Base-by-base conservation (phyloP, 2,329 filamentous ascomycete genomes). In the Stagonosporopsis rhizophila region DNA sequence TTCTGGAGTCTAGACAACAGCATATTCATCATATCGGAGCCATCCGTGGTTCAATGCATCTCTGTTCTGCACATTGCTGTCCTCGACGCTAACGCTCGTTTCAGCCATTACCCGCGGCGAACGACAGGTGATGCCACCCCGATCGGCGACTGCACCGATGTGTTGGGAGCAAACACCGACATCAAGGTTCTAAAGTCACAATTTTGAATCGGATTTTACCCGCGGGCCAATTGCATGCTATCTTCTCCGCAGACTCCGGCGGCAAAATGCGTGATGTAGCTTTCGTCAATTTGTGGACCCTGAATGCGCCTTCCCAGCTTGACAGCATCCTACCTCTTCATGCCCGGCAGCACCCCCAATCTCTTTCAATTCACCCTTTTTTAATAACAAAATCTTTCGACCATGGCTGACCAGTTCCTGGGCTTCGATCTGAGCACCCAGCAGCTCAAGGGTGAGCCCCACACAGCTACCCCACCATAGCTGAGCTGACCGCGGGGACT, bases 341-440 rank as follows among this genome's bases (percentile, higher is more conserved):
- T 64, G 61, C 52, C 42, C 55, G 20, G 9, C 40, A 20, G 17
- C 19, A 35, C 38, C 30, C 40, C 41, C 40, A 27, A 40, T 3
- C 15, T 44, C 28, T 38, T 47, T 19, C 14, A 6, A n/a, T 15
- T 20, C 14, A 19, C 23, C 30, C 37, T 12, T 23, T 3, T 11
- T 3, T 34, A 27, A 19, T 12, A 37, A 22, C 11, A 27, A 19
- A 23, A 44, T n/a, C 52, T 37, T 23, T 50, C 47, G 66, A 73
- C 53, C 46, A 75, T 75, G 73, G 71, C 69, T 70, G 70, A 75
- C 45, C 81, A 96, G 59, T 96, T 96, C 74, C 83, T 96, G 71
- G 95, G 95, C 58, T 93, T 98, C 76, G 95, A 99, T 79, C 88
- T 98, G 58, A 97, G 93, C 39, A 98, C 95, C 55, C 95, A 98